phyloP scores from a whole-genome alignment of 2,329 filamentous ascomycete species.

The Trichoderma atroviride region DNA sequence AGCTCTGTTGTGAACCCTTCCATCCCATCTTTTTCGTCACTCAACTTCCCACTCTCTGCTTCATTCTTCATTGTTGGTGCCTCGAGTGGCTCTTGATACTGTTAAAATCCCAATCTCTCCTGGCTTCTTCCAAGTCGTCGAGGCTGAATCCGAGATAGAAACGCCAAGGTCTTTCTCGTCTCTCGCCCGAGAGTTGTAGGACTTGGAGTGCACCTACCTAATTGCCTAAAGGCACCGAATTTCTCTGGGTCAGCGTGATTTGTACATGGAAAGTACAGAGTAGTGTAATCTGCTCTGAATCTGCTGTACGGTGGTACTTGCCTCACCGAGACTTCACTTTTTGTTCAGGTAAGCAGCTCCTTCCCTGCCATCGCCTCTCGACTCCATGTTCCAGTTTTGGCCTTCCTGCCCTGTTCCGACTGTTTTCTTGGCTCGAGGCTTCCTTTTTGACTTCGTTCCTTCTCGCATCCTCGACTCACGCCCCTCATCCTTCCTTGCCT shows the following conservation, averaged over 20 bases:
- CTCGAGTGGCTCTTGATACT: constrained; percentile 16
- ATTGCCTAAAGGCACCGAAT: not conserved
- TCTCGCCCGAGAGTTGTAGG: constrained; percentile 16
- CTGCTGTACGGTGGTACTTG: constrained; percentile 19
- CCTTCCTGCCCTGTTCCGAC: constrained; percentile 4
- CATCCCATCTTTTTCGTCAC: constrained; percentile 19
- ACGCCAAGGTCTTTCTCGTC: not conserved
- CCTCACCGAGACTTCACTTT: constrained; percentile 15
- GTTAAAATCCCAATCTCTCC: not conserved
- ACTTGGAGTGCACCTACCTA: constrained; percentile 5
- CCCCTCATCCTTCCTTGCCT: not conserved
- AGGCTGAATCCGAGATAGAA: constrained; percentile 15
- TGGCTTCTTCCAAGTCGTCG: not conserved
- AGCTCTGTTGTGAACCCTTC: constrained; percentile 16
- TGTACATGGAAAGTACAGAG: constrained; percentile 8
- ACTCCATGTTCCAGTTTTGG: constrained; percentile 1
- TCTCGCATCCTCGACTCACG: not conserved
- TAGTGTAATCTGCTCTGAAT: constrained; percentile 12
- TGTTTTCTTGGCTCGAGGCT: not conserved
- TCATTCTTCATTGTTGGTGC: constrained; percentile 9
- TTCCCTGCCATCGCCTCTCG: constrained; percentile 9
- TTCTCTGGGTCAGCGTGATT: not conserved
- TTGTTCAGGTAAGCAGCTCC: constrained; percentile 25
- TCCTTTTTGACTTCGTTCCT: not conserved
- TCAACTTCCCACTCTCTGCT: constrained; percentile 4